Base-by-base conservation (phyloP, 2,329 filamentous ascomycete species). In the Penicillium corylophilum region DNA sequence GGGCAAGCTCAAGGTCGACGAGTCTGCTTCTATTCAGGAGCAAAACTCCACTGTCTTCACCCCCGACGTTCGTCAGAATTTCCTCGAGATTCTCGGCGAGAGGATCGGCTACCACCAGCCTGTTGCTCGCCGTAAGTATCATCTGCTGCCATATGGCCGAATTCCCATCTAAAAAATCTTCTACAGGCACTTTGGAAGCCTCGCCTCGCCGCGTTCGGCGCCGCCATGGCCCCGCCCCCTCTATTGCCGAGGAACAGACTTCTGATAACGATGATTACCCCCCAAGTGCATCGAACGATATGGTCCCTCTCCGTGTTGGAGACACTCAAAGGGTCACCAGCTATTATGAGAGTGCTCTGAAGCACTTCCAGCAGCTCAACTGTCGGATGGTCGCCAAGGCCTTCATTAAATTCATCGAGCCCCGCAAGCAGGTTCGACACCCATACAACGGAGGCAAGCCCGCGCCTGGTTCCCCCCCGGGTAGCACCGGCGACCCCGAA, bases 401-500 rank as follows among this genome's bases (percentile, higher is more conserved):
- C 16, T 77, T 75, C 53, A 77, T 79, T 55, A 78, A 74, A 55
- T 67, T 70, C 16, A 76, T 77, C 41, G 73, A 78, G 50, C 76
- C 75, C 16, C 71, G 72, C 33, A 79, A 78, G 62, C 76, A 78
- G 62, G 73, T 74, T 1, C 71, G 70, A 38, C 71, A 77, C 61
- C 77, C 76, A 9, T 79, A 79, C 60, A 79, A 78, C 55, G 76
- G 76, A 10, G 71, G 73, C n/a, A 67, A 66, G 53, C 62, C 68
- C 10, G 61, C 62, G 38, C 57, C 58, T 43, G 67, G 65, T 40
- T 68, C 70, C 23, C 64, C 70, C 1, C 68, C 69, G 1, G 71
- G 69, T 33, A 65, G 72, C 28, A 69, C 65, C 5, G 67, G 69
- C 1, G 73, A 78, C 51, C 70, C 73, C 4, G 71, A 76, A 49